Evolutionary conservation across 78 protist species (phyloP).

Genomic region (Pigoraptor vietnamica): DNA sequence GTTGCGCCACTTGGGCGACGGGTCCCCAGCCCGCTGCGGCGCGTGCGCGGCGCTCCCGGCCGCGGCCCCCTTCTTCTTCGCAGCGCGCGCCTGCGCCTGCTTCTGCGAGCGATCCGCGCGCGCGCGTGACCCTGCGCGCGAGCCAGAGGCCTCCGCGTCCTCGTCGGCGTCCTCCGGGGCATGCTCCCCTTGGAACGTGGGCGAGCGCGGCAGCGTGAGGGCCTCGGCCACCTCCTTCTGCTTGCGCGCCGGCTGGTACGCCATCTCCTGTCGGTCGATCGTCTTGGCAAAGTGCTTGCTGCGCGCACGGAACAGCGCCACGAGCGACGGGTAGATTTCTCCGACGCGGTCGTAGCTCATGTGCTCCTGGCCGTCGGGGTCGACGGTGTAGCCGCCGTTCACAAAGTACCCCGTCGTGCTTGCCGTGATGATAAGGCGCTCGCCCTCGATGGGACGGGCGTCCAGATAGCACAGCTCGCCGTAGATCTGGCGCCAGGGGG

Average conservation of each 20-base stretch:
- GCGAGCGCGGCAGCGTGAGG: not conserved
- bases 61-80: not conserved
- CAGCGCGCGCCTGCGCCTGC: not conserved
- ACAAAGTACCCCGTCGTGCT: not conserved
- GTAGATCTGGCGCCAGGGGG: not conserved
- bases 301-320: not conserved
- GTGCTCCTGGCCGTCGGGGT: not conserved
- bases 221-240: not conserved
- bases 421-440: not conserved
- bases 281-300: not conserved
- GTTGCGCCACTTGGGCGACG: not conserved
- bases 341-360: not conserved
- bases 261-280: not conserved
- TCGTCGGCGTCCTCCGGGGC: not conserved
- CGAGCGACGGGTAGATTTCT: not conserved
- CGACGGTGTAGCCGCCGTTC: not conserved
- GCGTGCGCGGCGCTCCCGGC: not conserved
- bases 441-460: not conserved
- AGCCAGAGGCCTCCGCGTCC: not conserved
- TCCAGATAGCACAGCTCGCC: constrained; percentile 6
- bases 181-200: not conserved
- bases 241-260: not conserved
- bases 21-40: not conserved
- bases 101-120: not conserved
- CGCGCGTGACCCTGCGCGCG: not conserved